Evolutionary conservation across 495 filamentous ascomycete species (phyloP).

Genomic region (Venustampulla echinocandica): DNA sequence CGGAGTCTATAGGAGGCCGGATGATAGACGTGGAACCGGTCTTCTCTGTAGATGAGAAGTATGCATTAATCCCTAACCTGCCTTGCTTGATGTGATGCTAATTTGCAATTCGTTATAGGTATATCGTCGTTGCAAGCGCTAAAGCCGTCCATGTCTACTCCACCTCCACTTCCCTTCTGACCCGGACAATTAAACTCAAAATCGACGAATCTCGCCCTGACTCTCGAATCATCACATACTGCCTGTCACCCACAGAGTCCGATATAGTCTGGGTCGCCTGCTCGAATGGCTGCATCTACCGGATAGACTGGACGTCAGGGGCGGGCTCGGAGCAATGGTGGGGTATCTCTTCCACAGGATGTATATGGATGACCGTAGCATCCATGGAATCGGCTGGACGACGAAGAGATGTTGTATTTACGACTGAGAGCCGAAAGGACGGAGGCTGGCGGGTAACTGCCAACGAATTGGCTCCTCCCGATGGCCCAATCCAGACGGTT

Average conservation of each 20-base stretch:
- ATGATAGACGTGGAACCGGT: slow-evolving; percentile 68
- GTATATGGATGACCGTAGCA: slow-evolving; percentile 37
- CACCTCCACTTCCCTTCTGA: slow-evolving; percentile 65
- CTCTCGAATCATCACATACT: slow-evolving; percentile 42
- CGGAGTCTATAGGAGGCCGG: slow-evolving; percentile 55
- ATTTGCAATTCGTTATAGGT: slow-evolving; percentile 35
- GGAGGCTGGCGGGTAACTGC: slow-evolving; percentile 34
- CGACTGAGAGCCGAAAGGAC: slow-evolving; percentile 28
- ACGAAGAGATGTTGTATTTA: slow-evolving; percentile 36
- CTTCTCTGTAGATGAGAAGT: slow-evolving; percentile 77
- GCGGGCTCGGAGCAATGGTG: slow-evolving; percentile 32
- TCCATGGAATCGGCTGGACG: slow-evolving; percentile 28
- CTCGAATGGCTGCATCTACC: slow-evolving; percentile 52
- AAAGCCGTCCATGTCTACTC: slow-evolving; percentile 73
- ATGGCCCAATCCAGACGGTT: slow-evolving; percentile 17
- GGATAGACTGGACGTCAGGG: slow-evolving; percentile 69
- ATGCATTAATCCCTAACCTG: slow-evolving; percentile 23
- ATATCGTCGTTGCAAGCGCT: slow-evolving; percentile 51
- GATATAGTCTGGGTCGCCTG: slow-evolving; percentile 64
- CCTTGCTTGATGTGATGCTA: slow-evolving; percentile 9
- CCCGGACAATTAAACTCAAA: slow-evolving; percentile 48
- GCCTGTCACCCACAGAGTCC: slow-evolving; percentile 47
- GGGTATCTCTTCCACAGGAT: slow-evolving; percentile 30
- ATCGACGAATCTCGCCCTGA: slow-evolving; percentile 13
- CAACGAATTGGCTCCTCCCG: slow-evolving; percentile 23